Percentiles rank a stretch among this genome's conserved stretches.
phyloP scores from a whole-genome alignment of 345 rosid species.

The Bruguiera parviflora region DNA sequence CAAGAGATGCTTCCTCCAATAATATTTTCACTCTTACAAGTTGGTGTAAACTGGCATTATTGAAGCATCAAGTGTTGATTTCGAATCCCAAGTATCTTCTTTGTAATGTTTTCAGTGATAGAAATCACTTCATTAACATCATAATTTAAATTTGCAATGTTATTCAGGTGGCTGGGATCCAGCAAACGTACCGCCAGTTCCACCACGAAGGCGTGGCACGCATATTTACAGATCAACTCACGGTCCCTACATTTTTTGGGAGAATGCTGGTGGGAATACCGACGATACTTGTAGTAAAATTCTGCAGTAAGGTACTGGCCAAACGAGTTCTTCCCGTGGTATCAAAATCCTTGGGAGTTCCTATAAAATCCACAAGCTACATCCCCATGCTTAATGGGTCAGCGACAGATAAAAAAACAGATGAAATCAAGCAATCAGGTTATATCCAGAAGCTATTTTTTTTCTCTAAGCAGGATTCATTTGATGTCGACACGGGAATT shows the following conservation, averaged over 20 bases:
- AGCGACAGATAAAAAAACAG: conserved; percentile 36
- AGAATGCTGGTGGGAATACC: conserved; percentile 83
- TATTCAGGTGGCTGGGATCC: conserved; percentile 74
- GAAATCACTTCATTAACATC: no score
- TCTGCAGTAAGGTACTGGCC: conserved; percentile 87
- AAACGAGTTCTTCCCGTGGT: conserved; percentile 78
- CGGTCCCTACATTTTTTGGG: conserved; percentile 41
- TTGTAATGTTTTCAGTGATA: no score
- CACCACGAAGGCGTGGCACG: conserved; percentile 79
- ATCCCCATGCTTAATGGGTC: conserved; percentile 57
- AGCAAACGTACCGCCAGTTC: conserved; percentile 79
- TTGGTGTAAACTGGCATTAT: no score
- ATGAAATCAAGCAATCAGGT: conserved; percentile 46
- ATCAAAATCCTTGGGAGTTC: conserved; percentile 70
- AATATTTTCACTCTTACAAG: no score
- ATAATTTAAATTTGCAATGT: background rate
- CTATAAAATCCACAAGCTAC: conserved; percentile 62
- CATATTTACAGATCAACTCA: conserved; percentile 53
- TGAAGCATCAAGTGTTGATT: no score
- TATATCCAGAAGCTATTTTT: conserved; percentile 52
- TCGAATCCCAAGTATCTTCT: no score
- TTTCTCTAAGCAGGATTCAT: conserved; percentile 42
- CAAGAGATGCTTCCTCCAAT: no score
- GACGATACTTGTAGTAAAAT: conserved; percentile 71
- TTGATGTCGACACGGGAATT: conserved; percentile 86